phyloP scores from a whole-genome alignment of 1,284 basidiomycete species.

The Trametes pubescens region DNA sequence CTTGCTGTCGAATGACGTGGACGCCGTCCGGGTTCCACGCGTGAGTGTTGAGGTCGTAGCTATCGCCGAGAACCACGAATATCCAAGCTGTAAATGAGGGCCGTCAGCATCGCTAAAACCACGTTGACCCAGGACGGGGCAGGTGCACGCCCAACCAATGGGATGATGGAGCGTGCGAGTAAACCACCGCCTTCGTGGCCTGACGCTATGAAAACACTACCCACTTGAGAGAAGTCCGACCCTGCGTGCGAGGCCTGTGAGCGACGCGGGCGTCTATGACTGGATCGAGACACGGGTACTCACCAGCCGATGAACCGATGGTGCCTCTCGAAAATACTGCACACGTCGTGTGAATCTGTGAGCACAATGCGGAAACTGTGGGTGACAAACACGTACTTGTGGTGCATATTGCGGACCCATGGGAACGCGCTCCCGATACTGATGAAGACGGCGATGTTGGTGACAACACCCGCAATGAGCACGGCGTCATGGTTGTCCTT shows the following conservation, averaged over 20 bases:
- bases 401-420: conserved; percentile 72
- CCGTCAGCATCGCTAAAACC: conserved; percentile 27
- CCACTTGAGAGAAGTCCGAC: conserved; percentile 63
- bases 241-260: conserved; percentile 47
- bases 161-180: conserved; percentile 26
- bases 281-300: conserved; percentile 38
- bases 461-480: conserved; percentile 63
- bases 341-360: conserved; percentile 30
- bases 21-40: conserved; percentile 49
- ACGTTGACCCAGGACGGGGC: background rate
- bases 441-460: conserved; percentile 62
- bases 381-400: conserved; percentile 57
- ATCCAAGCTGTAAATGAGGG: conserved; percentile 46
- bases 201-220: conserved; percentile 36
- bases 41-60: conserved; percentile 50
- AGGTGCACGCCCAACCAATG: conserved; percentile 8
- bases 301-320: conserved; percentile 78
- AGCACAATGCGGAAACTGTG: conserved; percentile 10
- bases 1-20: conserved; percentile 50
- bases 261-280: conserved; percentile 31
- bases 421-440: conserved; percentile 71
- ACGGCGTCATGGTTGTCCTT: conserved; percentile 62
- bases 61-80: conserved; percentile 54
- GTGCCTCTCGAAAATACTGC: conserved; percentile 71
- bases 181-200: conserved; percentile 17